Evolutionary conservation across 164 flowering plant genomes (phyloP).

Genomic region (Vitis labrusca): DNA sequence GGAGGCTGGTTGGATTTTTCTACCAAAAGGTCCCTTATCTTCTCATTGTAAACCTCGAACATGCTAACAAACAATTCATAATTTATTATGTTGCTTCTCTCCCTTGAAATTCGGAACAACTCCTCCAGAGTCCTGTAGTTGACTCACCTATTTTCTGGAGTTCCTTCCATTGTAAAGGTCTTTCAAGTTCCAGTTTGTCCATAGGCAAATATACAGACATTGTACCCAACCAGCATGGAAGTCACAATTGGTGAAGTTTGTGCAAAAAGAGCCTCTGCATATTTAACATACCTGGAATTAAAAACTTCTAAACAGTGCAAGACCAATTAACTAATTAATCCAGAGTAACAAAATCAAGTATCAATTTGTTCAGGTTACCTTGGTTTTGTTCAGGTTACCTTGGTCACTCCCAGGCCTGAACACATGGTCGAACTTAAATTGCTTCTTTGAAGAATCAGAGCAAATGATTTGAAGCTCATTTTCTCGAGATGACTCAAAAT

Average conservation of each 20-base stretch:
- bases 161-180: constrained; percentile 96
- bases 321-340: background rate
- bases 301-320: background rate
- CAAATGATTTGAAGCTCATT: constrained; percentile 60
- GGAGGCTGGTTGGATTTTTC: constrained; percentile 54
- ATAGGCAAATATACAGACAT: constrained; percentile 91
- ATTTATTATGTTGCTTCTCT: constrained; percentile 45
- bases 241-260: constrained; percentile 70
- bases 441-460: constrained; percentile 71
- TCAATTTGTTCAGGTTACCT: too few species aligned
- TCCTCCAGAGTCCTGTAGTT: constrained; percentile 82
- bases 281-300: too few species aligned
- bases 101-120: constrained; percentile 56
- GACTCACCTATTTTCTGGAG: constrained; percentile 77
- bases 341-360: background rate
- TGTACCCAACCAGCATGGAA: constrained; percentile 86
- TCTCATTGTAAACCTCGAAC: constrained; percentile 92
- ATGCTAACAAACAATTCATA: constrained; percentile 80
- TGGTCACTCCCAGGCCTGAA: constrained; percentile 73
- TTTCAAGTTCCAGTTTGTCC: constrained; percentile 97
- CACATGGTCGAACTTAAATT: constrained; percentile 78
- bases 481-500: constrained; percentile 63
- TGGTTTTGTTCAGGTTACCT: constrained; percentile 40
- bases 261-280: constrained; percentile 75
- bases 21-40: constrained; percentile 76